Base-by-base conservation (phyloP, 225 moss, liverwort and hornwort species). In the Rhytidiadelphus loreus region DNA sequence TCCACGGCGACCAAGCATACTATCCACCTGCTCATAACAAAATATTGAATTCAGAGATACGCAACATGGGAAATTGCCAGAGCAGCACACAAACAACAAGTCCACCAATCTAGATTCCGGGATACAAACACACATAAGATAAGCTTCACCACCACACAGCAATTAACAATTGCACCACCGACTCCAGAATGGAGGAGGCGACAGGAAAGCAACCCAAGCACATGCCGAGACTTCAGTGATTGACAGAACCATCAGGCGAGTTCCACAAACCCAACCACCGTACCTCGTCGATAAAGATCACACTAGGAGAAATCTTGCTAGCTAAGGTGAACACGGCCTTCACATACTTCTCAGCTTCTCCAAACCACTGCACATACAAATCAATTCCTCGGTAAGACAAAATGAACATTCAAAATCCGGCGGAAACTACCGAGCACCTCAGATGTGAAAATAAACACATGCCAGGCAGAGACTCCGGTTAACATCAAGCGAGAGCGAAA, bases 261-360 rank as follows among this genome's bases (percentile, higher is more conserved):
- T 56, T 48, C 71, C 66, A 57, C 28, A 72, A 58, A 3, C 44
- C 7, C 32, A 41, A 59, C 1, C 76, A 46, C 10, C 76, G 87
- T 95, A 96, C 97, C 96, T 97, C 97, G 89, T 97, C 97, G 89
- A 97, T 95, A 62, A 97, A 97, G 81, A 97, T 97, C 50, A 97
- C 97, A 93, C 97, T 96, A 15, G 97, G 97, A 52, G 97, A 97
- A 87, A 97, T 97, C 92, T 97, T 97, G 97, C 97, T 97, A 35
- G 97, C 97, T 82, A 97, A 91, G 4, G 97, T 97, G 82, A 97
- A 97, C 19, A 97, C 97, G 81, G 97, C 97, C 91, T 97, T 97
- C 80, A 97, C 97, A 89, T 96, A 97, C 88, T 97, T 97, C 92
- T 97, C 97, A 80, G 97, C 97, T 95, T 97, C 97, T 77, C 97